A percentile compares a stretch with the other conserved stretches of the same genome.
Evolutionary conservation across 352 stramenopile genomes (phyloP).

Genomic region (Pythium volutum): DNA sequence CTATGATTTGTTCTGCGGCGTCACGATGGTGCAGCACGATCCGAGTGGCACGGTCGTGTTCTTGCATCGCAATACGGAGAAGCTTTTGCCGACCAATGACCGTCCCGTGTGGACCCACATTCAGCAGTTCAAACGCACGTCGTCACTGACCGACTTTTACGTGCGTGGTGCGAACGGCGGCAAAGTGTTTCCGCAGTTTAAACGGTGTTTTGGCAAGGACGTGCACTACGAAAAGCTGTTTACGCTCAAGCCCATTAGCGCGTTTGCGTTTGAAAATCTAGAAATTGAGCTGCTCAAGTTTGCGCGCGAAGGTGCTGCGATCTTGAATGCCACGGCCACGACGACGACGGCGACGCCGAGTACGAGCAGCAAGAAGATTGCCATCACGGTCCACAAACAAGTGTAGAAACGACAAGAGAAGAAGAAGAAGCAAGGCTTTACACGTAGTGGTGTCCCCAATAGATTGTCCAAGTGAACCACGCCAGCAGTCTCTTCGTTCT

Average conservation of each 20-base stretch:
- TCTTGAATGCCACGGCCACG: conserved; percentile 11
- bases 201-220: conserved; percentile 18
- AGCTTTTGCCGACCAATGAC: conserved; percentile 9
- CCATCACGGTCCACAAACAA: not conserved
- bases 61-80: conserved; percentile 31
- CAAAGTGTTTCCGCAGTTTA: conserved; percentile 6
- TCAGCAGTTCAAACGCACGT: conserved; percentile 23
- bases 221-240: conserved; percentile 47
- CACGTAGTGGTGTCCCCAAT: not conserved
- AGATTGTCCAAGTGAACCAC: not conserved
- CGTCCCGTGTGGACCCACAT: conserved; percentile 22
- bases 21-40: conserved; percentile 43
- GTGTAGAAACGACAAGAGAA: no score
- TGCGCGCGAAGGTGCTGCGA: conserved; percentile 33
- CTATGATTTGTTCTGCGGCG: conserved; percentile 28
- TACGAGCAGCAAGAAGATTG: not conserved
- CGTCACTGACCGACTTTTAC: conserved; percentile 12
- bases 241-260: conserved; percentile 59
- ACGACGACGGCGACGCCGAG: not conserved
- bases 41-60: conserved; percentile 27
- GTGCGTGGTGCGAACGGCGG: conserved; percentile 13
- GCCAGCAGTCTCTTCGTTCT: no score
- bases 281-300: conserved; percentile 51
- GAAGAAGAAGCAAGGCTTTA: not conserved
- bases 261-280: conserved; percentile 61